phyloP scores from a whole-genome alignment of 306 rosid species.

The Carpinus fangiana region DNA sequence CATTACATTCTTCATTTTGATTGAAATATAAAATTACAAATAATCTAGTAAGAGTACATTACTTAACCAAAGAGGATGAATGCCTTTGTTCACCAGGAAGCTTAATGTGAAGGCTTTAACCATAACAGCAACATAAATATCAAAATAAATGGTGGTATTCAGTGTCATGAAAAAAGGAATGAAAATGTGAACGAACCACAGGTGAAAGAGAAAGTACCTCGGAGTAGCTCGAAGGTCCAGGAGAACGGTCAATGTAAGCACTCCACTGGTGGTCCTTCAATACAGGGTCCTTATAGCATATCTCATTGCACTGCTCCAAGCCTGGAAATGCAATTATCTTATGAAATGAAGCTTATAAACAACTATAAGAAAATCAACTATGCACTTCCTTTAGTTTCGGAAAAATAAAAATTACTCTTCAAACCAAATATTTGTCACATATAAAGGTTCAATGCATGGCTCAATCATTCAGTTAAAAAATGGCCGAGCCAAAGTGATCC shows the following conservation, averaged over 20 bases:
- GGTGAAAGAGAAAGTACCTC: constrained; percentile 46
- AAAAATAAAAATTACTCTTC: not conserved
- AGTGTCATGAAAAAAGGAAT: not conserved
- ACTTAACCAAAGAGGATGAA: not conserved
- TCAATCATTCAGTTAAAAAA: not conserved
- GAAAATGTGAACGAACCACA: not conserved
- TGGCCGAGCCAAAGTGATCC: not conserved
- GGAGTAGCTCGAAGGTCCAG: constrained; percentile 72
- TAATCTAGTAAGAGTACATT: not conserved
- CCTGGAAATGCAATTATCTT: constrained; percentile 39
- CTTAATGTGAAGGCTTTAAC: not conserved
- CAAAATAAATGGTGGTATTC: not conserved
- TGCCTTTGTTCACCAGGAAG: not conserved
- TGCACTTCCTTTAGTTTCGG: not conserved
- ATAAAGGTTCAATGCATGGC: constrained; percentile 1
- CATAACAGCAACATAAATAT: not conserved
- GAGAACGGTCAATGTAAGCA: constrained; percentile 94
- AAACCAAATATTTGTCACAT: not conserved
- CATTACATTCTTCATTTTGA: too few relatives aligned
- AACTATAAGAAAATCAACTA: not conserved
- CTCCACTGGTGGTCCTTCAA: constrained; percentile 88
- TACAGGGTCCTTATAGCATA: constrained; percentile 96
- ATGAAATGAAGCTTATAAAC: constrained; percentile 9
- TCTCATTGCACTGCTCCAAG: constrained; percentile 72
- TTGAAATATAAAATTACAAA: too few relatives aligned